Evolutionary conservation across 1,139 yeast genomes (phyloP).

Genomic region (Scheffersomyces titani): DNA sequence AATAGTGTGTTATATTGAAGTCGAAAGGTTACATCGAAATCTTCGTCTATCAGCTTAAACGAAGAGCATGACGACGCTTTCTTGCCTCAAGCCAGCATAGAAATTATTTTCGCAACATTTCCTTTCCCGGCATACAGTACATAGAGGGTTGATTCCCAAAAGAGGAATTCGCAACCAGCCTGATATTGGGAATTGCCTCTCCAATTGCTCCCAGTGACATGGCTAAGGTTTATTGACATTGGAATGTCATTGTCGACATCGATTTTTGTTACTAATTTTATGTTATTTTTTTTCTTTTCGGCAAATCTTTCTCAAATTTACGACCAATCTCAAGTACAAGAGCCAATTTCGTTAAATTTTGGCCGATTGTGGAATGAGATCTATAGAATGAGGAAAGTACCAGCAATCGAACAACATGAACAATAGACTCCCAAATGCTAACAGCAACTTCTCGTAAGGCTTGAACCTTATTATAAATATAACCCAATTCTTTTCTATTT

Average conservation of each 20-base stretch:
- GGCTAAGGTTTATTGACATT: not conserved
- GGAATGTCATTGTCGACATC: not conserved
- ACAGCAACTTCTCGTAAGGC: not conserved
- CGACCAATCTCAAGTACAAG: not conserved
- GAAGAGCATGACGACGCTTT: not conserved
- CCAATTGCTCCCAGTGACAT: not conserved
- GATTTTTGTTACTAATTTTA: not conserved
- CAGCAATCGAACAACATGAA: not conserved
- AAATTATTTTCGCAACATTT: not conserved
- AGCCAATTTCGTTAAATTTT: too few relatives aligned
- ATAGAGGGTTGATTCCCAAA: not conserved
- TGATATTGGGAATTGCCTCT: slow-evolving; percentile 3
- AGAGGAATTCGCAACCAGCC: slow-evolving; percentile 10
- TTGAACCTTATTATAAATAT: not conserved
- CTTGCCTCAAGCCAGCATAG: not conserved
- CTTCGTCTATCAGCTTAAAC: not conserved
- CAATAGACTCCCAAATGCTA: not conserved
- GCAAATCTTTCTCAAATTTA: too few relatives aligned
- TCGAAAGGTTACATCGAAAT: not conserved
- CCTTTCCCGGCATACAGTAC: not conserved
- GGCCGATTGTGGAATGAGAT: not conserved
- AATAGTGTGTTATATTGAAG: not conserved
- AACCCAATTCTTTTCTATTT: not conserved
- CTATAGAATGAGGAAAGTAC: not conserved
- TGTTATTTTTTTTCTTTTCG: not conserved